Evolutionary conservation across 176 grass and related monocot genomes (phyloP), one percentile per base, ranked within the genome.

Genomic region (Oryza glumipatula): DNA sequence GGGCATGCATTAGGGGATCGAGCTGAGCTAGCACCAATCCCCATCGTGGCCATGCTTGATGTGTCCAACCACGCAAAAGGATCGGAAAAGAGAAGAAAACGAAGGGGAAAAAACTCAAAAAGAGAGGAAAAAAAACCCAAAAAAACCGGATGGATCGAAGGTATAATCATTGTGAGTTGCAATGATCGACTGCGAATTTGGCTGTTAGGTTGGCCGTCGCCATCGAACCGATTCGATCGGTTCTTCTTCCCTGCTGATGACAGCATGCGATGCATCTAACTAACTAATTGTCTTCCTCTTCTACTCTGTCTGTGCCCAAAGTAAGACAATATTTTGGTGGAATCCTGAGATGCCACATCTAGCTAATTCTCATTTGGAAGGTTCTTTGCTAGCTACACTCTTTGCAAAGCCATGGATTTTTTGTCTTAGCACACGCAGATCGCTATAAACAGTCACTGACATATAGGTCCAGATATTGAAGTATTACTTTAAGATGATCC

Each of bases 181-280:
- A 73, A 86, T 79, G 84, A 86, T 90, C 65, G 52, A 60, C 2
- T 33, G 6, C 9, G 41, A 74, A 83, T 86, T 79, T 60, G 43
- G 84, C 3, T 39, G 88, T 79, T 87, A 43, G 84, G 84, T 90
- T n/a, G 28, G 26, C 4, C 68, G 84, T 90, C 84, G 75, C 80
- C 38, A 75, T 90, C 88, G 80, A 36, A 79, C 84, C 69, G 80
- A 86, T 83, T 78, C 84, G 84, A 56, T 58, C 54, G 83, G 63
- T 5, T 58, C 17, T 5, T 58, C 17, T 6, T 28, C 35, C 83
- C 58, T 14, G 28, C 1, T 54, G 41, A 23, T 54, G 41, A 23
- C 51, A 76, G 33, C 32, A 17, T 73, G 51, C 65, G 26, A n/a
- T 77, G 87, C 35, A 84, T 49, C 63, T 54, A 36, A 36, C 35